phyloP scores from a whole-genome alignment of 371 early-diverging fungal species.

The Saksenaea vasiformis region DNA sequence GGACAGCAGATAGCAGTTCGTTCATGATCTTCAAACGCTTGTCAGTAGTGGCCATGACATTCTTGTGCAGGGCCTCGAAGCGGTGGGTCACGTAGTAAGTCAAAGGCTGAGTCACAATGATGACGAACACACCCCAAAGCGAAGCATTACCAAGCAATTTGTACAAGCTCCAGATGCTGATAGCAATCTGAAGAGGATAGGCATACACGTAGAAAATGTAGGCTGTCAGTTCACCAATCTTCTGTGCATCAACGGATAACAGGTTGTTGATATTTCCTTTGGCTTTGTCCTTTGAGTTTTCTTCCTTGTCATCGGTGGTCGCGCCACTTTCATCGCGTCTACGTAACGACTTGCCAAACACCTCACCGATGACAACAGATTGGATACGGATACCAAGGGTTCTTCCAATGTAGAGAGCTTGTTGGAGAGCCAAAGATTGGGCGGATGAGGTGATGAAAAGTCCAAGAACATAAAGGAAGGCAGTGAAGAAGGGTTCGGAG shows the following conservation, averaged over 20 bases:
- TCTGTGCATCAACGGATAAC: constrained; percentile 54
- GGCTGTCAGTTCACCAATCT: constrained; percentile 43
- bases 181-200: constrained; percentile 53
- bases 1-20: constrained; percentile 69
- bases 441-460: constrained; percentile 49
- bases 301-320: constrained; percentile 15
- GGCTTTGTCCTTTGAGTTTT: constrained; percentile 19
- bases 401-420: constrained; percentile 51
- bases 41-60: constrained; percentile 60
- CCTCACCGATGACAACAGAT: constrained; percentile 56
- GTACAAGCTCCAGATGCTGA: constrained; percentile 64
- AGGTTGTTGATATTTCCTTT: constrained; percentile 46
- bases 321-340: constrained; percentile 47
- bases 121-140: constrained; percentile 59
- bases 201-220: constrained; percentile 57
- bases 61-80: constrained; percentile 45
- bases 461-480: constrained; percentile 58
- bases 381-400: constrained; percentile 47
- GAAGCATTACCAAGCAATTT: constrained; percentile 61
- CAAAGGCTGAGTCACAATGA: constrained; percentile 58
- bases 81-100: constrained; percentile 50
- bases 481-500: constrained; percentile 24
- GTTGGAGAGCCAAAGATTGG: constrained; percentile 45
- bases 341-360: constrained; percentile 53
- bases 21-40: constrained; percentile 60